A percentile compares a stretch with the other conserved stretches of the same genome.
Conservation (phyloP, 139 green algal species). For the Marvania coccoides region DNA sequence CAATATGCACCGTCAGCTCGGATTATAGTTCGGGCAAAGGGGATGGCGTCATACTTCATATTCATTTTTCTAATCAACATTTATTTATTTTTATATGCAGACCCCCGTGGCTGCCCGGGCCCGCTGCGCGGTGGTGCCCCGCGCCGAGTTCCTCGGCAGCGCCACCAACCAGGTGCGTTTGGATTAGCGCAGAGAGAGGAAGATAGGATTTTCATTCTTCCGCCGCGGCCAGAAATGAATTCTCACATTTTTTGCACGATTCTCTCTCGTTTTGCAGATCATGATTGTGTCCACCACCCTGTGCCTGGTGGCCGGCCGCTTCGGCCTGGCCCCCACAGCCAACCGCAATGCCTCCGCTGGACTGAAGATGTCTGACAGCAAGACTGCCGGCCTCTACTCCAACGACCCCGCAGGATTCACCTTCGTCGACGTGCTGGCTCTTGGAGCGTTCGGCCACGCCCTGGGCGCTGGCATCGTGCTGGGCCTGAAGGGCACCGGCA, state of each 20-base stretch:
- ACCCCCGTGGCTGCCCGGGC: not conserved
- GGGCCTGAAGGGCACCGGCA: conserved; percentile 44
- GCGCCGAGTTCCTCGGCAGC: conserved; percentile 66
- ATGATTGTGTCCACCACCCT: conserved; percentile 74
- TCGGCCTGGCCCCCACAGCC: conserved; percentile 83
- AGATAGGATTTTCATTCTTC: not conserved
- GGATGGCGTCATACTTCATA: too few relatives aligned
- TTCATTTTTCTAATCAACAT: too few relatives aligned
- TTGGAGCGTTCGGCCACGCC: conserved; percentile 63
- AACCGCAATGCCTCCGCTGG: conserved; percentile 64
- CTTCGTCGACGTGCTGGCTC: conserved; percentile 72
- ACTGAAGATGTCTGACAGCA: conserved; percentile 68
- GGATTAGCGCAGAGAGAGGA: not conserved
- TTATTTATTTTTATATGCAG: conserved; percentile 2
- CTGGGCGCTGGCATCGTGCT: conserved; percentile 77
- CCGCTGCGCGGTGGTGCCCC: conserved; percentile 35
- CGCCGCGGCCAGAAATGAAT: too few relatives aligned
- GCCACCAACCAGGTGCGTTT: conserved; percentile 61
- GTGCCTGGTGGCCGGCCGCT: conserved; percentile 75
- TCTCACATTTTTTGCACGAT: not conserved
- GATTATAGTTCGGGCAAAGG: too few relatives aligned
- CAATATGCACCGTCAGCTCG: too few relatives aligned
- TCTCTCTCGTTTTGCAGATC: conserved; percentile 58
- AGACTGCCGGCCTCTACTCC: conserved; percentile 46
- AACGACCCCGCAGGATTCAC: conserved; percentile 89